These are phyloP conservation scores for Daldinia concentrica DNA, from an alignment of 495 filamentous ascomycete species.

Conservation along the genomic window DNA sequence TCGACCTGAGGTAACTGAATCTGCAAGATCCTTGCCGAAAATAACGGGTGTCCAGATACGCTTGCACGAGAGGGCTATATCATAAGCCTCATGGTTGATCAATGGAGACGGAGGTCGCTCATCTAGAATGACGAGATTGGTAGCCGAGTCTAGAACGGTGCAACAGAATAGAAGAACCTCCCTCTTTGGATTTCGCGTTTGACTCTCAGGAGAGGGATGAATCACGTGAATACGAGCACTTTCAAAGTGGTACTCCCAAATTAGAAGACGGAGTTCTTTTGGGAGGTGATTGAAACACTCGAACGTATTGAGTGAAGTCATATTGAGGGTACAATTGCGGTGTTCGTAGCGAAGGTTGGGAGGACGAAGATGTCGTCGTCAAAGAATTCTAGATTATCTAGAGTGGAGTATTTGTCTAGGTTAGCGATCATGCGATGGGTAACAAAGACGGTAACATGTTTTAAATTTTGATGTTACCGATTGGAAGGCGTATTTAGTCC, in stretches of 20 bases:
- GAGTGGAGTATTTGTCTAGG: neutral
- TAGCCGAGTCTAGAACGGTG: constrained; percentile 35
- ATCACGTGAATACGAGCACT: constrained; percentile 36
- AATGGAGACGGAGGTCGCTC: constrained; percentile 22
- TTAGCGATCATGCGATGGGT: neutral
- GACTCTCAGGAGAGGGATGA: constrained; percentile 29
- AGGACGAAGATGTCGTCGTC: neutral
- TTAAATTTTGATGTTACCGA: neutral
- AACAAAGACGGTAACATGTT: neutral
- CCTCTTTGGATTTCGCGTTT: constrained; percentile 20
- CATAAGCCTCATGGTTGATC: constrained; percentile 33
- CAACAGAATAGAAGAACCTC: constrained; percentile 21
- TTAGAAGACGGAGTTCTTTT: constrained; percentile 41
- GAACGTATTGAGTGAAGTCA: constrained; percentile 40
- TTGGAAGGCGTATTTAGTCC: neutral
- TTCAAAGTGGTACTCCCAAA: constrained; percentile 49
- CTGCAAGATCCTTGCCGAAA: constrained; percentile 28
- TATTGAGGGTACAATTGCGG: neutral
- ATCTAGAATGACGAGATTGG: constrained; percentile 28
- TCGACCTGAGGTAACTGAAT: constrained; percentile 15
- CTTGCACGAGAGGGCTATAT: constrained; percentile 12
- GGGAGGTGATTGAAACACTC: constrained; percentile 39
- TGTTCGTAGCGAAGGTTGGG: neutral
- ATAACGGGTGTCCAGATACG: constrained; percentile 24
- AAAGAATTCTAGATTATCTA: constrained; percentile 6